Evolutionary conservation across 495 filamentous ascomycete species (phyloP).

Genomic region (Hyaloscypha hepaticicola): DNA sequence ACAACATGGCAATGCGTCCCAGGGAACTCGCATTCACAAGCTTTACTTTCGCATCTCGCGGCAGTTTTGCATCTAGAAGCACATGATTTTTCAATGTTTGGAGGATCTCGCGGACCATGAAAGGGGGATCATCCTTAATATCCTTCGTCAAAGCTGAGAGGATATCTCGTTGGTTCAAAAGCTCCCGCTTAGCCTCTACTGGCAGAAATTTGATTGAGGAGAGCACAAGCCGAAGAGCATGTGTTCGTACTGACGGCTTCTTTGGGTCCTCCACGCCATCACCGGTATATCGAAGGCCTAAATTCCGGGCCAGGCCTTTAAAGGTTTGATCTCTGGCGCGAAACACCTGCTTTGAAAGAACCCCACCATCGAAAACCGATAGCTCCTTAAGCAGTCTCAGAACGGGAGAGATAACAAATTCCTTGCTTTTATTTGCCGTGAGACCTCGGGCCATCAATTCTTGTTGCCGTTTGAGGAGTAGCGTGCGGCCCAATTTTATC

Average conservation of each 20-base stretch:
- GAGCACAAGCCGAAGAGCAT: conserved; percentile 73
- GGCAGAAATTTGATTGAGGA: conserved; percentile 70
- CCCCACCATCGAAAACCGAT: conserved; percentile 77
- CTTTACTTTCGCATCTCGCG: conserved; percentile 65
- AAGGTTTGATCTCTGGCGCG: conserved; percentile 68
- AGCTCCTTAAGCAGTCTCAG: conserved; percentile 78
- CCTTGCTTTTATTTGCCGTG: conserved; percentile 70
- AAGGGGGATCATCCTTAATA: conserved; percentile 69
- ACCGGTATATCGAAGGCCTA: conserved; percentile 52
- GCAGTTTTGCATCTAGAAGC: conserved; percentile 65
- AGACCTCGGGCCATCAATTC: conserved; percentile 71
- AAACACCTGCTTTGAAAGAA: conserved; percentile 67
- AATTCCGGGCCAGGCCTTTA: conserved; percentile 64
- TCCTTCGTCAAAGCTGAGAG: conserved; percentile 66
- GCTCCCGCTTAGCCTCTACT: conserved; percentile 65
- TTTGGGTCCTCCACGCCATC: conserved; percentile 52
- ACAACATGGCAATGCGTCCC: conserved; percentile 67
- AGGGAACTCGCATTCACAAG: conserved; percentile 71
- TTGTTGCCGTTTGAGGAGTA: conserved; percentile 71
- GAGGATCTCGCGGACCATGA: conserved; percentile 66
- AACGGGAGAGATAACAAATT: conserved; percentile 80
- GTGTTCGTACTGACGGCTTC: conserved; percentile 70
- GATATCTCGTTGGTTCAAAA: conserved; percentile 72
- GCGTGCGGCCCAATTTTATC: conserved; percentile 65
- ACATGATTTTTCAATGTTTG: conserved; percentile 62